A percentile compares a stretch with the other conserved stretches of the same genome.
Evolutionary conservation across 1,284 basidiomycete genomes (phyloP).

Genomic region (Sanghuangporus baumii): DNA sequence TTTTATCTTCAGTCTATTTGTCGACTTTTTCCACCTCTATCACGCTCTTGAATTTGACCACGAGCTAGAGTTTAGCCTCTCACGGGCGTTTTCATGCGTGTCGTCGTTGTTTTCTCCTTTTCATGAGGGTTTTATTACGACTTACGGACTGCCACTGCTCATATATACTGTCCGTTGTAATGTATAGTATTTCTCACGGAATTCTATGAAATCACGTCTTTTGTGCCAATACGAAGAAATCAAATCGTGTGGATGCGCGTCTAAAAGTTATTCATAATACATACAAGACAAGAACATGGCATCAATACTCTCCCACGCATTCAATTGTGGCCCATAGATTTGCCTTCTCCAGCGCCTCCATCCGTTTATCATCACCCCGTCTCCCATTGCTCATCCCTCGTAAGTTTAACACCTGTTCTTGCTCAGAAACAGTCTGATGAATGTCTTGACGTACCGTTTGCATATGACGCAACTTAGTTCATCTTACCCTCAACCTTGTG

Average conservation of each 20-base stretch:
- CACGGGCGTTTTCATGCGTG: neutral
- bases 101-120: neutral
- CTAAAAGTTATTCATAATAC: too few species aligned
- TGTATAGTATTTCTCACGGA: conserved; percentile 12
- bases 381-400: neutral
- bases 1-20: neutral
- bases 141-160: conserved; percentile 4
- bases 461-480: neutral
- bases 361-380: neutral
- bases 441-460: neutral
- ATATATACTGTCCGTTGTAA: neutral
- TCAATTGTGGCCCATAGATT: neutral
- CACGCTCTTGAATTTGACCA: conserved; percentile 1
- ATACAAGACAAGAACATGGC: neutral
- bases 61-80: too few species aligned
- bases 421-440: neutral
- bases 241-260: neutral
- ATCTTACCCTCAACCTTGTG: neutral
- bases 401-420: neutral
- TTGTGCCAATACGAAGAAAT: neutral
- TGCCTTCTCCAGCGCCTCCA: neutral
- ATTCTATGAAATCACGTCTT: conserved; percentile 3
- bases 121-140: neutral
- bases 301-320: neutral
- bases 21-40: neutral